A percentile compares a stretch with the other conserved stretches of the same genome.
These are phyloP conservation scores for Ramichloridium luteum DNA, from an alignment of 2,329 filamentous ascomycete species.

Conservation along the genomic window DNA sequence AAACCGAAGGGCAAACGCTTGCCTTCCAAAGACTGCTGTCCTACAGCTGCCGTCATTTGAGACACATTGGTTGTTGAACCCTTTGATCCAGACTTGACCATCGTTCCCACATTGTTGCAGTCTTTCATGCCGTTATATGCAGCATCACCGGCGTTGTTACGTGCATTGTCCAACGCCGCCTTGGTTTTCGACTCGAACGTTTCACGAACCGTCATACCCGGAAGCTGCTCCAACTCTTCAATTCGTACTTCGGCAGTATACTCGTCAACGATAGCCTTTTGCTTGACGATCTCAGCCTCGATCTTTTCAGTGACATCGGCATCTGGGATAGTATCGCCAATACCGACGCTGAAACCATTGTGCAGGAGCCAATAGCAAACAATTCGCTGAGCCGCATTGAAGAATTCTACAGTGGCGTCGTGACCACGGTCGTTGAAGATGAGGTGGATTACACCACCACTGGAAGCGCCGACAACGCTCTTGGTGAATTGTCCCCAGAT, in stretches of 20 bases:
- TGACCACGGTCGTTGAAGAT: slow-evolving; percentile 91
- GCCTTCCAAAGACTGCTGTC: slow-evolving; percentile 95
- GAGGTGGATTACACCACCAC: slow-evolving; percentile 86
- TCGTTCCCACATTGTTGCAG: slow-evolving; percentile 90
- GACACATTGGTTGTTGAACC: slow-evolving; percentile 99
- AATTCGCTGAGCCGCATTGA: slow-evolving; percentile 88
- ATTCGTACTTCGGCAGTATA: slow-evolving; percentile 69
- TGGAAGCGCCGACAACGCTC: slow-evolving; percentile 82
- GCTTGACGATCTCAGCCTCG: slow-evolving; percentile 63
- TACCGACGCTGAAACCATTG: slow-evolving; percentile 93
- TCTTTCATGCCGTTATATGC: slow-evolving; percentile 90
- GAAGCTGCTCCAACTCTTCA: slow-evolving; percentile 80
- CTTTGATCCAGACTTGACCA: slow-evolving; percentile 94
- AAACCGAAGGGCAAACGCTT: slow-evolving; percentile 99
- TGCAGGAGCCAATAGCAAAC: slow-evolving; percentile 97
- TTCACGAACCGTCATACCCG: slow-evolving; percentile 96
- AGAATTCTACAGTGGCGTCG: slow-evolving; percentile 78
- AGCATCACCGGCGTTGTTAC: slow-evolving; percentile 88
- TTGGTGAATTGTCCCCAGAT: slow-evolving; percentile 86
- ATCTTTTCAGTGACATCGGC: slow-evolving; percentile 72
- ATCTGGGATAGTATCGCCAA: slow-evolving; percentile 95
- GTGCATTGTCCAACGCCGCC: slow-evolving; percentile 82
- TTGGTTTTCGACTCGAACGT: slow-evolving; percentile 98
- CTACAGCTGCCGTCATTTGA: slow-evolving; percentile 96
- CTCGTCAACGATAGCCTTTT: slow-evolving; percentile 68